These are phyloP conservation scores for Termitomyces sp. DNA, from an alignment of 768 basidiomycete genomes.

Conservation along the genomic window DNA sequence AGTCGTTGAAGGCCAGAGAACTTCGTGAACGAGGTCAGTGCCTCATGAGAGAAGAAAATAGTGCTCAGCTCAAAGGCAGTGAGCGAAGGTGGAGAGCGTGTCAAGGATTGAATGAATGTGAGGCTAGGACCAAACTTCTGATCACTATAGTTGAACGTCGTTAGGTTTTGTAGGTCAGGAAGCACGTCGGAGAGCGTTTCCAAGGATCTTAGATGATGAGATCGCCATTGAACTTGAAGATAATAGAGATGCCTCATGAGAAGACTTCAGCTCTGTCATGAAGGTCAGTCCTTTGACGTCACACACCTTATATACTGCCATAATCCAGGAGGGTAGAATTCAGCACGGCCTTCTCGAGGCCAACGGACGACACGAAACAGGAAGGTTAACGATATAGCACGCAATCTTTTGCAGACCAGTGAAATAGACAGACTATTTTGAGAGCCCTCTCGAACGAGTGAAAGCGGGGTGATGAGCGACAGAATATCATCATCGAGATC, in stretches of 20 bases:
- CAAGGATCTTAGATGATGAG: background rate
- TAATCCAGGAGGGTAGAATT: background rate
- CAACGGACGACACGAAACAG: background rate
- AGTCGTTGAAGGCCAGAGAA: background rate
- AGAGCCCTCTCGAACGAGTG: background rate
- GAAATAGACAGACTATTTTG: background rate
- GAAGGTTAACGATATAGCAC: background rate
- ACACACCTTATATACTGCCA: background rate
- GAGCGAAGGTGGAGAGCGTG: background rate
- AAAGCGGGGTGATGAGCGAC: background rate
- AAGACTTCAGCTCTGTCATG: background rate
- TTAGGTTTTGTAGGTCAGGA: background rate
- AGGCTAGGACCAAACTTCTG: background rate
- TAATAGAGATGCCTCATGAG: background rate
- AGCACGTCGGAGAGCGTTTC: background rate
- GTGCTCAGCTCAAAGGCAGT: background rate
- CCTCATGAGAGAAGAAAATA: background rate
- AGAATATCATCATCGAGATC: background rate
- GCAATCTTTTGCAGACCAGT: background rate
- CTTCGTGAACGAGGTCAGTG: background rate
- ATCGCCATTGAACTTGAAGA: background rate
- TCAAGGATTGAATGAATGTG: background rate
- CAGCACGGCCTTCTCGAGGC: background rate
- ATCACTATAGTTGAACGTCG: background rate
- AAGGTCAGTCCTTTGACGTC: background rate